Evolutionary conservation across 2,329 filamentous ascomycete genomes (phyloP), one percentile per base, ranked within the genome.

Genomic region (Cladosporium sp.): DNA sequence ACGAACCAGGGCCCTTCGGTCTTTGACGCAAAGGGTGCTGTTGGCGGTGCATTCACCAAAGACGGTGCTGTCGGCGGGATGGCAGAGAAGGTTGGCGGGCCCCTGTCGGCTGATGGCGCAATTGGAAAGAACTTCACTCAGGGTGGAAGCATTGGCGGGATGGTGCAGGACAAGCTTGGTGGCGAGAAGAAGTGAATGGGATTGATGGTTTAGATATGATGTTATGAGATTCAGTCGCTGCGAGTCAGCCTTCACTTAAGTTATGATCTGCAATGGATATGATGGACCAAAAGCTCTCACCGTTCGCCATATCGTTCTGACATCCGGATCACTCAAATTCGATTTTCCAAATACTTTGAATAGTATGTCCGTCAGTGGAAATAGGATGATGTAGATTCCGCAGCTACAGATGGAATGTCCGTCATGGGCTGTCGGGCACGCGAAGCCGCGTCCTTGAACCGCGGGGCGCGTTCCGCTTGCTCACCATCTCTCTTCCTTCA

Each of bases 121-220:
- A 66, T 72, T 49, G 70, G 70, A 13, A 67, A 71, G 56, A 64
- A 70, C n/a, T 71, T 71, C 58, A 70, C 64, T 28, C 57, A 59
- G 3, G 59, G 64, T 38, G 70, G 70, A 3, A 60, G 58, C 16
- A 65, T 72, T 49, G 70, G 68, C 5, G 68, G 65, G 2, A 62
- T 57, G n/a, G 61, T 69, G 9, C 66, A 72, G 55, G 58, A 68
- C 52, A 64, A 59, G 28, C 49, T 70, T n/a, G 67, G 65, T 13
- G 60, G 63, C 31, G 57, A 60, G 42, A 59, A 62, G 60, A 57
- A 51, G 37, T 49, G 16, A 40, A 13, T 9, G 34, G 5, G 1
- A 11, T 11, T 11, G 5, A 11, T 37, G 22, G 7, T 28, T 5
- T 28, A 28, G 49, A 52, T 13, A 46, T 58, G 40, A 41, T 9